Percentiles rank a stretch among this genome's conserved stretches.
Evolutionary conservation across 2,329 filamentous ascomycete genomes (phyloP).

Genomic region (Didymosphaeria variabile): DNA sequence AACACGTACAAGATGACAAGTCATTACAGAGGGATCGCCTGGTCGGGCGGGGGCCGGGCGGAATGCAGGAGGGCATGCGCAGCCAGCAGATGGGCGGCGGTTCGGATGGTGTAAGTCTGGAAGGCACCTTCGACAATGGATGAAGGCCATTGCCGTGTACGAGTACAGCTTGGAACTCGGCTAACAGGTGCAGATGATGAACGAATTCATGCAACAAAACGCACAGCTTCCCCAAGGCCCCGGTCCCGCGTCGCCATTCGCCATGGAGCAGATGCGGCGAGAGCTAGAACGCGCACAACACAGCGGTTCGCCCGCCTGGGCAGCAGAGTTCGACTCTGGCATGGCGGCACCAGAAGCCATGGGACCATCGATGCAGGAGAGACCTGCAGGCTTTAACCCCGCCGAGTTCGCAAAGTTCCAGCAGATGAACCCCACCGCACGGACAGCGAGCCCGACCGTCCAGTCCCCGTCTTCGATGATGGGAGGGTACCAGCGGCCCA

Average conservation of each 20-base stretch:
- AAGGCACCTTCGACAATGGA: not conserved
- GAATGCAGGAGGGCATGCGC: conserved; percentile 78
- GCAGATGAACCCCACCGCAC: conserved; percentile 66
- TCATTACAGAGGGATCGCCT: conserved; percentile 91
- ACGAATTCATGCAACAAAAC: conserved; percentile 86
- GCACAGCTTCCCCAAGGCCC: conserved; percentile 66
- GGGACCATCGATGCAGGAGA: conserved; percentile 73
- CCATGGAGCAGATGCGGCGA: conserved; percentile 72
- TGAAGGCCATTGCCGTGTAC: not conserved
- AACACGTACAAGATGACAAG: conserved; percentile 96
- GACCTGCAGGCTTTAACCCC: conserved; percentile 69
- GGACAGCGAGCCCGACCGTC: conserved; percentile 67
- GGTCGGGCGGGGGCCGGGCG: conserved; percentile 75
- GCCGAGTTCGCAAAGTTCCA: conserved; percentile 91
- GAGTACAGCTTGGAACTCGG: conserved; percentile 15
- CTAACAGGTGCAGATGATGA: conserved; percentile 76
- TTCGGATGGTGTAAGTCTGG: conserved; percentile 65
- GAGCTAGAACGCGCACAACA: conserved; percentile 67
- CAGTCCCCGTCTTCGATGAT: conserved; percentile 53
- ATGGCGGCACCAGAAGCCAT: conserved; percentile 70
- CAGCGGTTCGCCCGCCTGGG: conserved; percentile 67
- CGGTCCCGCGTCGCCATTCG: conserved; percentile 65
- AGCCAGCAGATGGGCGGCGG: conserved; percentile 73
- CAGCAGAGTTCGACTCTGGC: conserved; percentile 69
- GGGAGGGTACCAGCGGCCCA: conserved; percentile 65